These are phyloP conservation scores for Stagonosporopsis rhizophila DNA, from an alignment of 2,329 filamentous ascomycete species.

Conservation along the genomic window DNA sequence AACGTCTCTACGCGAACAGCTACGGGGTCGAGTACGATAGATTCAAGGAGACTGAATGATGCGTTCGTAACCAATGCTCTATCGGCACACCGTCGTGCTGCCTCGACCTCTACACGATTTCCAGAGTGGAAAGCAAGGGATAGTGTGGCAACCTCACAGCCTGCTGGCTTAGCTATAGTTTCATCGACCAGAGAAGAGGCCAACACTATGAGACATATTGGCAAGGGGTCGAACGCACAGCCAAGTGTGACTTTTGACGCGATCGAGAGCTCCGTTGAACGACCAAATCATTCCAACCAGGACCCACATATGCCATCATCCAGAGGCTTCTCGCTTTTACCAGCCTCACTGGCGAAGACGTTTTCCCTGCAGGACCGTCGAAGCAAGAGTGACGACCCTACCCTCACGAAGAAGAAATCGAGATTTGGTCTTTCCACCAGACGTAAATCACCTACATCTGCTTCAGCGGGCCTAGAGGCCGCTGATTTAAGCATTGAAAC, in stretches of 20 bases:
- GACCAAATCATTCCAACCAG: not conserved
- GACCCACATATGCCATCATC: not conserved
- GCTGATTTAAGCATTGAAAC: not conserved
- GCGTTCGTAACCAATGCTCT: too few relatives aligned
- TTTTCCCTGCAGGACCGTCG: conserved; percentile 7
- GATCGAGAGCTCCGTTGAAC: conserved; percentile 3
- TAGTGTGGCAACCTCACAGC: not conserved
- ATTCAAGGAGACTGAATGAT: not conserved
- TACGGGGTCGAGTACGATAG: not conserved
- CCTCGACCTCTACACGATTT: conserved; percentile 1
- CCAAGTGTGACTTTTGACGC: conserved; percentile 8
- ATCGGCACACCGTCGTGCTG: conserved; percentile 1
- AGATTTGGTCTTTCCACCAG: not conserved
- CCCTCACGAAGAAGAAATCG: conserved; percentile 4
- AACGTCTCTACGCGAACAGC: not conserved
- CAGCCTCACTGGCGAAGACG: conserved; percentile 2
- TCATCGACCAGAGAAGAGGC: not conserved
- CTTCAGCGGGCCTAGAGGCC: not conserved
- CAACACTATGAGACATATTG: not conserved
- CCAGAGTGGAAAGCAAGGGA: not conserved
- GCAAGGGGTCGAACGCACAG: not conserved
- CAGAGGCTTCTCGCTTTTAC: not conserved
- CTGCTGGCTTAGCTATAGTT: not conserved
- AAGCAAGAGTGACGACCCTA: conserved; percentile 10
- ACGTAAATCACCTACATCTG: not conserved